Evolutionary conservation across 306 rosid species (phyloP).

Genomic region (Chamaecrista fasciculata): DNA sequence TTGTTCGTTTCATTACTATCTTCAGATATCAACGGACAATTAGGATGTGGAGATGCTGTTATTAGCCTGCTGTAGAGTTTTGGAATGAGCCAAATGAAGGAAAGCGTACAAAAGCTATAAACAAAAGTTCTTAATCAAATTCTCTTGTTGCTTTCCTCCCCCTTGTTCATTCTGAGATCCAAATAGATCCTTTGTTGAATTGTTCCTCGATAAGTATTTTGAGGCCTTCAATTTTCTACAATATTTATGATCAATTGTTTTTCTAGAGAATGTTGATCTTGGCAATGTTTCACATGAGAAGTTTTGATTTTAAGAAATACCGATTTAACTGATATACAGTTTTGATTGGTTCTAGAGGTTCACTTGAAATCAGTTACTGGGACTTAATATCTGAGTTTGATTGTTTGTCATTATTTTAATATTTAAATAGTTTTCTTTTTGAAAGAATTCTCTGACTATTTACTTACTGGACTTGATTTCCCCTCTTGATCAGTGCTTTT

Average conservation of each 20-base stretch:
- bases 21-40: conserved; percentile 30
- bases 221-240: conserved; percentile 3
- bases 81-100: conserved; percentile 27
- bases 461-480: conserved; percentile 14
- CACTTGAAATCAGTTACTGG: conserved; percentile 27
- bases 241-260: conserved; percentile 7
- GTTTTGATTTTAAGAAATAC: conserved; percentile 7
- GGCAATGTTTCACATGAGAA: not conserved
- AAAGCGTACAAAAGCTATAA: conserved; percentile 8
- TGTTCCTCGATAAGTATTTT: not conserved
- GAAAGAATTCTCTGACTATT: not conserved
- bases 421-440: not conserved
- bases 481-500: conserved; percentile 21
- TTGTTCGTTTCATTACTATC: no score
- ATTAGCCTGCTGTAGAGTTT: conserved; percentile 16
- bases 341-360: conserved; percentile 21
- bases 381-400: conserved; percentile 11
- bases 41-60: conserved; percentile 8
- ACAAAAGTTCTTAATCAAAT: conserved; percentile 13
- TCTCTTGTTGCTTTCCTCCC: conserved; percentile 12
- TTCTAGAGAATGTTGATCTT: conserved; percentile 14
- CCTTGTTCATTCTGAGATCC: conserved; percentile 22
- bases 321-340: not conserved
- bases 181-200: not conserved
- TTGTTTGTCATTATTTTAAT: conserved; percentile 7